These are phyloP conservation scores for Scheffersomyces titani DNA, from an alignment of 1,139 yeast species.

Conservation along the genomic window DNA sequence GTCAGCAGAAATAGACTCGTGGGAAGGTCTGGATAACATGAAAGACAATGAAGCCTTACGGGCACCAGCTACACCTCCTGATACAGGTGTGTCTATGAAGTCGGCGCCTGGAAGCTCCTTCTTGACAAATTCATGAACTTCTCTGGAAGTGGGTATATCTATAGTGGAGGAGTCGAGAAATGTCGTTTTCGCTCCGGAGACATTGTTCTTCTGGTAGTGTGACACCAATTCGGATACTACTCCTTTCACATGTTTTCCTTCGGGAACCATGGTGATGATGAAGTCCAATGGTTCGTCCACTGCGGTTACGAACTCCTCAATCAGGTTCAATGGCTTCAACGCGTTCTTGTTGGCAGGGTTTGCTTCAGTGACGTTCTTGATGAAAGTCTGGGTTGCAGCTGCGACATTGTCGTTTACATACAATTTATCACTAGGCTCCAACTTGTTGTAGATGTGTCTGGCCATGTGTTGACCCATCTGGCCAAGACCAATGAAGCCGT, in stretches of 20 bases:
- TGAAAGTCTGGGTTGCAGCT: constrained; percentile 28
- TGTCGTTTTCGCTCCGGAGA: constrained; percentile 16
- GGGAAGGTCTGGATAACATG: constrained; percentile 50
- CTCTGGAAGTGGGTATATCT: constrained; percentile 52
- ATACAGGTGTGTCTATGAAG: constrained; percentile 61
- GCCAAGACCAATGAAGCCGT: constrained; percentile 61
- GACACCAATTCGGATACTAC: constrained; percentile 44
- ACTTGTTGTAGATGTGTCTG: constrained; percentile 47
- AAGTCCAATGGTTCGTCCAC: constrained; percentile 44
- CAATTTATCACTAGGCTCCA: constrained; percentile 40
- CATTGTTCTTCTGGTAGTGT: constrained; percentile 21
- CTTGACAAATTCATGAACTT: constrained; percentile 39
- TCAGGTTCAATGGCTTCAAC: constrained; percentile 22
- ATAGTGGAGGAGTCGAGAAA: constrained; percentile 58
- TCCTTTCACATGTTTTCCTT: constrained; percentile 53
- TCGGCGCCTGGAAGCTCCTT: constrained; percentile 35
- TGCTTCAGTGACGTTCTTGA: constrained; percentile 23
- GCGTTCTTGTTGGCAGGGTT: constrained; percentile 23
- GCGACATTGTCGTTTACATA: constrained; percentile 47
- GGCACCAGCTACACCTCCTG: constrained; percentile 66
- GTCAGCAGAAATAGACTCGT: constrained; percentile 26
- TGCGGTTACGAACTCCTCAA: constrained; percentile 33
- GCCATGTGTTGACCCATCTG: constrained; percentile 68
- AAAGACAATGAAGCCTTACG: constrained; percentile 56
- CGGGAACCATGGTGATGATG: constrained; percentile 61